Conservation (phyloP, 2,329 filamentous ascomycete species). For the Penicillium crustosum region DNA sequence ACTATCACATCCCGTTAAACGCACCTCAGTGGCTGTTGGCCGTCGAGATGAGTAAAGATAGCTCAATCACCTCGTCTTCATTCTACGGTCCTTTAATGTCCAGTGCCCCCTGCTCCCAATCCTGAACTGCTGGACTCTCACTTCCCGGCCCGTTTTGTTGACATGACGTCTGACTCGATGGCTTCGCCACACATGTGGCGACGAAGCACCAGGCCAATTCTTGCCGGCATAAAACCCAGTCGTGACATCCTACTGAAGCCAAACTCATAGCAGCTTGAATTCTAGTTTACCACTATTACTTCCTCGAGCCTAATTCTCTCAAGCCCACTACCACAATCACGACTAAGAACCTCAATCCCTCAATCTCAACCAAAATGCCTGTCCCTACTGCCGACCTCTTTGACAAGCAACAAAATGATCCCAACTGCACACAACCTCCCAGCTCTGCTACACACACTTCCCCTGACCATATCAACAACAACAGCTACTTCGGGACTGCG, state of each 20-base stretch:
- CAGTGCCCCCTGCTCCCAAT: not conserved
- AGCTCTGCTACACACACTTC: conserved; percentile 1
- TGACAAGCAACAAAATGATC: conserved; percentile 18
- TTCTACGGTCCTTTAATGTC: no score
- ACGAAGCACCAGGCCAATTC: not conserved
- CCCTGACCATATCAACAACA: conserved; percentile 4
- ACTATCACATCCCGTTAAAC: no score
- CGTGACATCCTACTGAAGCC: not conserved
- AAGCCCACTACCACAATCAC: not conserved
- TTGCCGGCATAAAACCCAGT: not conserved
- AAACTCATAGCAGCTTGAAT: not conserved
- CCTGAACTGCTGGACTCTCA: not conserved
- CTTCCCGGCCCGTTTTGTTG: not conserved
- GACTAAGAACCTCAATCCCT: not conserved
- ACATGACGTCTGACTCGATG: conserved; percentile 1
- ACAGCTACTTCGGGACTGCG: conserved; percentile 17
- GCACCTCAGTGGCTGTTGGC: no score
- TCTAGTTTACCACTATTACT: not conserved
- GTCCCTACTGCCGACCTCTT: conserved; percentile 21
- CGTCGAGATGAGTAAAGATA: not conserved
- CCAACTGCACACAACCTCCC: conserved; percentile 11
- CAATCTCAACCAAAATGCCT: conserved; percentile 17
- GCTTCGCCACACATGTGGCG: conserved; percentile 11
- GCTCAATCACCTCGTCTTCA: not conserved
- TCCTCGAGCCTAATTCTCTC: no score